Base-by-base conservation (phyloP, 805 yeast genomes). In the Ogataea corticis region DNA sequence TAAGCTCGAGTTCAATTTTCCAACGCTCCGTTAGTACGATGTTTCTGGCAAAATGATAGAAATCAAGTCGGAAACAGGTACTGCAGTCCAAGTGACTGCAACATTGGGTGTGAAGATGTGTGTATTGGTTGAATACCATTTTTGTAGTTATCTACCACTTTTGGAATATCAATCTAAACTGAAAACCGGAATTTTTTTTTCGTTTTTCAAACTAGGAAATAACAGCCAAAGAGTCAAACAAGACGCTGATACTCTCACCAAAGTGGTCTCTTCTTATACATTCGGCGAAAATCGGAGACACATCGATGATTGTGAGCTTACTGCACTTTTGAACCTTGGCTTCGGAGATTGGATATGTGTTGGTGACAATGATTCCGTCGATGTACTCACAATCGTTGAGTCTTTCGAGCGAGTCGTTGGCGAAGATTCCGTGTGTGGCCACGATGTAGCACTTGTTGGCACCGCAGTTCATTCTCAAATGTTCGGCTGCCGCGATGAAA, bases 231-330 rank as follows among this genome's bases (percentile, higher is more conserved):
- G 95, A 89, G 67, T 91, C 96, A 65, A 92, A 91, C 58, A 91
- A 72, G 16, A 91, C 96, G 33, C 96, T 87, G 51, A 92, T 91
- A 58, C 95, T 85, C 72, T 92, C 98, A 66, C 99, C 99, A 59
- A 92, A 91, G 67, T 94, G 99, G 65, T 94, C 97, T 73, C 99
- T 86, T 72, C 99, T 84, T 50, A 94, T 92, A 69, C 98, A 94
- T 73, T 94, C 99, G 29, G 98, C 98, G 62, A 94, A 87, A 43
- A 94, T 90, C 15, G 96, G 86, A 50, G 97, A 86, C 40, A 94
- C 95, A 62, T 94, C 99, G 58, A 94, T 90, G 40, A 89, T 85
- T 13, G 82, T 82, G 57, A 94, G 75, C 67, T 94, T 94, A 48
- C 79, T 71, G 51, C 83, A 75, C 40, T 72, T 75, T 42, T 72